Conservation (phyloP, 2,329 filamentous ascomycete species). For the Ceratocystiopsis sp. region DNA sequence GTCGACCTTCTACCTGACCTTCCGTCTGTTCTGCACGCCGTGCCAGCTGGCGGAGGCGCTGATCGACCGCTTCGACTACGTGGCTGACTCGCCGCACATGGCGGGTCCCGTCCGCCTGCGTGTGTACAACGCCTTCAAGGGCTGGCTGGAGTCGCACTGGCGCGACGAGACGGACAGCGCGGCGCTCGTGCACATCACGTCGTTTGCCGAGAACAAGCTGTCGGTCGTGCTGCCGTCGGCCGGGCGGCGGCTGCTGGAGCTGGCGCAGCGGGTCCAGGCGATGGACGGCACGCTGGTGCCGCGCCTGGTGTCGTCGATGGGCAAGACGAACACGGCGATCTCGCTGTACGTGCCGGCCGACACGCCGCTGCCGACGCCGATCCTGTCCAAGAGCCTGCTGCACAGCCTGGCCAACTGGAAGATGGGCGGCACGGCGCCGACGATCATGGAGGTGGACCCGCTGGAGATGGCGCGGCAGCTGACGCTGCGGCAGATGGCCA, state of each 20-base stretch:
- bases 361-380: constrained; percentile 49
- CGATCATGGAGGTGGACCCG: constrained; percentile 78
- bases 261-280: constrained; percentile 60
- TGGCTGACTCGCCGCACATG: constrained; percentile 58
- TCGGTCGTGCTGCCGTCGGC: constrained; percentile 53
- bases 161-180: constrained; percentile 61
- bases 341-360: constrained; percentile 55
- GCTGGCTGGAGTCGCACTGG: constrained; percentile 96
- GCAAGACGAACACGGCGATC: constrained; percentile 67
- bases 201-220: constrained; percentile 64
- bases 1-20: constrained; percentile 90
- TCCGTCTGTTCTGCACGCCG: constrained; percentile 79
- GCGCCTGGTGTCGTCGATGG: constrained; percentile 67
- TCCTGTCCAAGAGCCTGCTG: constrained; percentile 61
- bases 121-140: constrained; percentile 93
- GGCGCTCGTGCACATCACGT: constrained; percentile 57
- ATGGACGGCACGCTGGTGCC: constrained; percentile 62
- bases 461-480: constrained; percentile 83
- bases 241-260: constrained; percentile 61
- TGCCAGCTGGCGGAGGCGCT: constrained; percentile 61
- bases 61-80: constrained; percentile 86
- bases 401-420: constrained; percentile 59
- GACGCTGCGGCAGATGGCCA: constrained; percentile 76
- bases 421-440: constrained; percentile 45
- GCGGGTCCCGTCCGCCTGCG: constrained; percentile 70